Evolutionary conservation across 345 rosid genomes (phyloP).

Genomic region (Syzygium aromaticum): DNA sequence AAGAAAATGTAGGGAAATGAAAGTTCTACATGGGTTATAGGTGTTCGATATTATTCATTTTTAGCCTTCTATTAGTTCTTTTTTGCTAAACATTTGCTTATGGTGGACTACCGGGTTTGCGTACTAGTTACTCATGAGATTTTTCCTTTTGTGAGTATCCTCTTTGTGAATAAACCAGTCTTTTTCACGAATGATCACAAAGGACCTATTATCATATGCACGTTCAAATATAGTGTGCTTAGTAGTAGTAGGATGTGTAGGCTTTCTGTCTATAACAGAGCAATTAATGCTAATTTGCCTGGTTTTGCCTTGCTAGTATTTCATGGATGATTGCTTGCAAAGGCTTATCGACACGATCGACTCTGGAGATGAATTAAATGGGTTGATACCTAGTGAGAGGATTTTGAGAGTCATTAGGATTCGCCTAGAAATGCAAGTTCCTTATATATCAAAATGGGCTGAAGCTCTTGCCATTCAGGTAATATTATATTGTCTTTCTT

Average conservation of each 20-base stretch:
- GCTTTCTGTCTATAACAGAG: not conserved
- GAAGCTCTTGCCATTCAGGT: slow-evolving; percentile 97
- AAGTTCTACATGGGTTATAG: not conserved
- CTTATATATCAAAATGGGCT: slow-evolving; percentile 89
- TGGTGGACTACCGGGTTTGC: not conserved
- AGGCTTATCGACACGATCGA: slow-evolving; percentile 64
- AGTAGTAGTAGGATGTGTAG: not conserved
- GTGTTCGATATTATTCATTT: not conserved
- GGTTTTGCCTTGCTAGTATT: slow-evolving; percentile 39
- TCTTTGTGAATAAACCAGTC: not conserved
- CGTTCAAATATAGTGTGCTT: not conserved
- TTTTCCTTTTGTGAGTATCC: not conserved
- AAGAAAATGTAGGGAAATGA: not conserved
- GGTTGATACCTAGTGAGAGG: slow-evolving; percentile 55
- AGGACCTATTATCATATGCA: not conserved
- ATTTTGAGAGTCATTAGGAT: slow-evolving; percentile 58
- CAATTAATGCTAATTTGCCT: slow-evolving; percentile 4
- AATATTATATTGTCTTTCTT: not conserved
- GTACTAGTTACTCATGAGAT: not conserved
- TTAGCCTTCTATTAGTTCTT: not conserved
- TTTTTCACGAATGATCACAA: not conserved
- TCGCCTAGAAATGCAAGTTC: slow-evolving; percentile 89
- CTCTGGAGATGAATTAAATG: slow-evolving; percentile 40
- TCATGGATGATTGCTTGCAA: slow-evolving; percentile 85
- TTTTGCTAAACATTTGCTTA: not conserved